Evolutionary conservation across 768 basidiomycete genomes (phyloP), one percentile per base, ranked within the genome.

Genomic region (Pisolithus tinctorius): DNA sequence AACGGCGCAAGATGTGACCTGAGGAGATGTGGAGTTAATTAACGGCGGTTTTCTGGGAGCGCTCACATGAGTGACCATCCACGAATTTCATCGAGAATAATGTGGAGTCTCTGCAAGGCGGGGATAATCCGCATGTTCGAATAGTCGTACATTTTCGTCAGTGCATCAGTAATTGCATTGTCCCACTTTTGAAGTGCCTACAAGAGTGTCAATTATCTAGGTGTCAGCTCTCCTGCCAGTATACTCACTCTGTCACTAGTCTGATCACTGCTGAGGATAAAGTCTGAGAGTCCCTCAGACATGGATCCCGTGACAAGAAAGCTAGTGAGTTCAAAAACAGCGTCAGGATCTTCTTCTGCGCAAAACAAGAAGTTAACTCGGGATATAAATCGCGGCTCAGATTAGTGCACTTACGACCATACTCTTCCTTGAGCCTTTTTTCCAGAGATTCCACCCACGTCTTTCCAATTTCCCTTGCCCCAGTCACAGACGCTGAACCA

Each of bases 161-260:
- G 66, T 14, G 86, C 80, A 54, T 90, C 86, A 9, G 74, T 73
- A 57, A 90, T 78, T 4, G 81, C 81, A 1, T 79, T 72, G 63
- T 92, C 88, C 89, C 89, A 93, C 64, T 88, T 89, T 62, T 84
- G 82, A 50, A 92, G 74, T 44, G 82, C 81, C 89, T 92, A 56
- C 46, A 54, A 62, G 31, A 36, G 55, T 41, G 39, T 51, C 69
- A 50, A 68, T 60, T 31, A 54, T 53, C 42, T 44, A 45, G n/a
- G 43, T 10, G 47, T 51, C 41, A 51, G 55, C 55, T 23, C 45
- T 55, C 42, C 20, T 13, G 47, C 45, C 39, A 39, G 40, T 41
- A 51, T 37, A 63, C 71, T 58, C 69, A 89, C 90, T 63, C 90
- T 74, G 69, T 93, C 89, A 53, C 83, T 88, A 77, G 86, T 86